Evolutionary conservation across 148 eudicot species (phyloP).

Genomic region (Amaranthus palmeri): DNA sequence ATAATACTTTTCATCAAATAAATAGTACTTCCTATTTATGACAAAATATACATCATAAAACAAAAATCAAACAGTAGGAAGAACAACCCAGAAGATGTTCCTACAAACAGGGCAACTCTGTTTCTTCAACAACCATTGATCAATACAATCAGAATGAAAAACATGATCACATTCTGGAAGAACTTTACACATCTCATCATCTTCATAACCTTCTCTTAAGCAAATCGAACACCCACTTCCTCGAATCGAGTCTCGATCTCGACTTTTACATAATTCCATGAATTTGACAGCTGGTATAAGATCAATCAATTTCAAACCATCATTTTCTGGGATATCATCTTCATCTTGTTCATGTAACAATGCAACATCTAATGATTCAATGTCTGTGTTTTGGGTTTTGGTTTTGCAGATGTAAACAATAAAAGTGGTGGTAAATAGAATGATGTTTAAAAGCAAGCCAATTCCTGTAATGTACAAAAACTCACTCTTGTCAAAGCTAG

Average conservation of each 20-base stretch:
- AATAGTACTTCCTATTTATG: not conserved
- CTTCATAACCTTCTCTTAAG: slow-evolving; percentile 27
- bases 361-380: slow-evolving; percentile 6
- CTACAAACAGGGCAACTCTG: slow-evolving; percentile 33
- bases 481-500: slow-evolving; percentile 6
- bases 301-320: slow-evolving; percentile 3
- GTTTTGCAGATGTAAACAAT: slow-evolving; percentile 10
- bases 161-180: slow-evolving; percentile 30
- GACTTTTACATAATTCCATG: not conserved
- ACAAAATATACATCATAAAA: not conserved
- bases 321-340: not conserved
- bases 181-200: slow-evolving; percentile 25
- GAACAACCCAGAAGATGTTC: slow-evolving; percentile 15
- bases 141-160: slow-evolving; percentile 29
- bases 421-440: slow-evolving; percentile 18
- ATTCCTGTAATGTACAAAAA: slow-evolving; percentile 22
- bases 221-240: slow-evolving; percentile 25
- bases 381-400: slow-evolving; percentile 1
- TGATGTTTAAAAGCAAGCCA: slow-evolving; percentile 17
- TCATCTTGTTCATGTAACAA: not conserved
- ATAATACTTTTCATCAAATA: too few relatives aligned
- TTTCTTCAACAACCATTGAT: slow-evolving; percentile 22
- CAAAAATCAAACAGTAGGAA: not conserved
- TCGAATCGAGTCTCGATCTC: not conserved
- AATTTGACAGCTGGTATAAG: slow-evolving; percentile 15